These are phyloP conservation scores for Colletotrichum cuscutae DNA, from an alignment of 2,329 filamentous ascomycete species.

Conservation along the genomic window DNA sequence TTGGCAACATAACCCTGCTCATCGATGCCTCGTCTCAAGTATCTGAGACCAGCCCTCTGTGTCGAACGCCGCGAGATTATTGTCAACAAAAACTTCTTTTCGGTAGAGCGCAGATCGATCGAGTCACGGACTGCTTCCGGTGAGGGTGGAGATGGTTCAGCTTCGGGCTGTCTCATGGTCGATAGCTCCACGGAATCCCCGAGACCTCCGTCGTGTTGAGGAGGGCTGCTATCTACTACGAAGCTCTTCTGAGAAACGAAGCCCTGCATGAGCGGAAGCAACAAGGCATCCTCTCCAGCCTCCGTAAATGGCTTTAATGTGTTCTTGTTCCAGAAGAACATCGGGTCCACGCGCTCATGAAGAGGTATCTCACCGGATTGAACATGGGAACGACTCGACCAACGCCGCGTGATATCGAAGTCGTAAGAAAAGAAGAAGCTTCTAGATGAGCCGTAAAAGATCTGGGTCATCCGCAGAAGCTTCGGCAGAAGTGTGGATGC, in stretches of 20 bases:
- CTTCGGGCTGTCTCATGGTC: constrained; percentile 47
- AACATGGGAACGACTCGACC: constrained; percentile 54
- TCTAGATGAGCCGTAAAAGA: constrained; percentile 82
- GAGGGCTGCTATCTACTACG: constrained; percentile 72
- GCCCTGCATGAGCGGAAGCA: constrained; percentile 89
- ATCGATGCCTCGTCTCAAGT: constrained; percentile 89
- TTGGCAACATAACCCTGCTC: constrained; percentile 92
- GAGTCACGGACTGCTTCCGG: constrained; percentile 42
- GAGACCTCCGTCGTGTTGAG: constrained; percentile 59
- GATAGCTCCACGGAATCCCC: constrained; percentile 59
- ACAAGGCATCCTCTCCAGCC: constrained; percentile 75
- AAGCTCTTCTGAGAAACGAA: constrained; percentile 92
- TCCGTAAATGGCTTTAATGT: constrained; percentile 80
- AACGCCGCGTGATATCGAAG: constrained; percentile 83
- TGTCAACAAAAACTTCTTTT: constrained; percentile 80
- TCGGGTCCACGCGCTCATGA: constrained; percentile 76
- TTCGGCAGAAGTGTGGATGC: constrained; percentile 78
- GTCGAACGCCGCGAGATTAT: constrained; percentile 90
- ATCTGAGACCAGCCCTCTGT: constrained; percentile 87
- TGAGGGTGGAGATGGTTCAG: constrained; percentile 40
- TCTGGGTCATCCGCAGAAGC: constrained; percentile 82
- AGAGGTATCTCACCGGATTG: constrained; percentile 67
- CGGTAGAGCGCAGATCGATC: constrained; percentile 56
- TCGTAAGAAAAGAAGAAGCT: constrained; percentile 98
- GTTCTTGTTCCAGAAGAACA: constrained; percentile 92